Conservation (phyloP, 2,329 filamentous ascomycete species). For the Cryphonectria naterciae region DNA sequence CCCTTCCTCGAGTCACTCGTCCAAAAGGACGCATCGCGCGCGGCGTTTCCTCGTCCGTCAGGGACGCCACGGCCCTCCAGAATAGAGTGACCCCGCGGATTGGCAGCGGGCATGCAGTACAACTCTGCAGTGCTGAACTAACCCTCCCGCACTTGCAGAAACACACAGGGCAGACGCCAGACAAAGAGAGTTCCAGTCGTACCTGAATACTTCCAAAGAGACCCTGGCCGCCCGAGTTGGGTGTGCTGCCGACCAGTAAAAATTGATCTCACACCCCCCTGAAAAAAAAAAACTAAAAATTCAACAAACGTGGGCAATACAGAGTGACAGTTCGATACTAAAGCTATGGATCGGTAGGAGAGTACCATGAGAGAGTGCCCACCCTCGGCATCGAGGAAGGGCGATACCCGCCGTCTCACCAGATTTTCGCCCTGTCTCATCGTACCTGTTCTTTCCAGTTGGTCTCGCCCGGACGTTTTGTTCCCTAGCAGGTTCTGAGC, state of each 20-base stretch:
- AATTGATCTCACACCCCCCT: not conserved
- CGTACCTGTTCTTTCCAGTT: not conserved
- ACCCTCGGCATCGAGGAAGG: conserved; percentile 15
- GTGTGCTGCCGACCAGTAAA: not conserved
- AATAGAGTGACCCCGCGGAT: not conserved
- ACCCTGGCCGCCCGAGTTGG: not conserved
- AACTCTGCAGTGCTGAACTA: not conserved
- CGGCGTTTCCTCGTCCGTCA: not conserved
- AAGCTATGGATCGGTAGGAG: no score
- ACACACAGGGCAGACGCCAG: not conserved
- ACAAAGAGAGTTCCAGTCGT: not conserved
- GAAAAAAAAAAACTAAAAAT: not conserved
- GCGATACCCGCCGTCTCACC: conserved; percentile 19
- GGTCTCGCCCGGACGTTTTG: conserved; percentile 11
- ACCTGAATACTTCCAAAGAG: conserved; percentile 5
- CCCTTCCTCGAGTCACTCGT: not conserved
- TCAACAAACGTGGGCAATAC: not conserved
- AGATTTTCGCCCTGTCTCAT: not conserved
- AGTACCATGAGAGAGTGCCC: not conserved
- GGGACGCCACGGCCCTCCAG: not conserved
- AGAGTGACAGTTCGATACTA: not conserved
- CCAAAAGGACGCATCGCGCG: not conserved
- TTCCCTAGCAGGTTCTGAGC: not conserved
- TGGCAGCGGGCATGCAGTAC: conserved; percentile 1
- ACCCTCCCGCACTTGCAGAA: not conserved